Base-by-base conservation (phyloP, 345 rosid genomes). In the Pelargonium nanum region DNA sequence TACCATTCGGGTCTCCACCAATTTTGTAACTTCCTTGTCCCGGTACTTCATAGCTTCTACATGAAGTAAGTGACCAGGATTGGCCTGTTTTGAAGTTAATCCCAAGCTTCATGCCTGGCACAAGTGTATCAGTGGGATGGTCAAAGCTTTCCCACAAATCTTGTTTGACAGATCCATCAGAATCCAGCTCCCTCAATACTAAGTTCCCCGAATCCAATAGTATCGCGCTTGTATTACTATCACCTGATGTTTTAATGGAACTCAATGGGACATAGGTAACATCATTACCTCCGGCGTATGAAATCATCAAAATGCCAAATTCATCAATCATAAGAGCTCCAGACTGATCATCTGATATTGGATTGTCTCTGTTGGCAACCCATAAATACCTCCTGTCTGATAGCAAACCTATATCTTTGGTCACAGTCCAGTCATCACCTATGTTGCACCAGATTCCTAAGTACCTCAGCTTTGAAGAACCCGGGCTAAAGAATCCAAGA, bases 81-180 rank as follows among this genome's bases (percentile, higher is more conserved):
- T 62, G 67, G 48, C 73, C 75, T 0, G 67, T 80, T 65, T 61
- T 56, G n/a, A 55, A 59, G 34, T 68, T 65, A n/a, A 68, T 68
- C 55, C 85, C 85, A 0, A 80, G 40, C 66, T 80, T 80, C 81
- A 76, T 80, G 23, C 81, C 81, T 15, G 84, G 81, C 1, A 71
- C 30, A 57, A n/a, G n/a, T n/a, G n/a, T n/a, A n/a, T n/a, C n/a
- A n/a, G n/a, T n/a, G n/a, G n/a, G n/a, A n/a, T n/a, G 62, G 62
- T 68, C 72, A 56, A 61, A 68, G 53, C 66, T 68, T 45, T 58
- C 60, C 68, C 68, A 69, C 52, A 64, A 9, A 19, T 59, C 2
- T 28, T 44, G 57, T 53, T 16, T 63, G 22, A 32, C 4, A 25
- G 76, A 70, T 24, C 78, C 76, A 65, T 75, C 55, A 30, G 59